phyloP scores from a whole-genome alignment of 2,329 filamentous ascomycete species.

The Fusarium temperatum region DNA sequence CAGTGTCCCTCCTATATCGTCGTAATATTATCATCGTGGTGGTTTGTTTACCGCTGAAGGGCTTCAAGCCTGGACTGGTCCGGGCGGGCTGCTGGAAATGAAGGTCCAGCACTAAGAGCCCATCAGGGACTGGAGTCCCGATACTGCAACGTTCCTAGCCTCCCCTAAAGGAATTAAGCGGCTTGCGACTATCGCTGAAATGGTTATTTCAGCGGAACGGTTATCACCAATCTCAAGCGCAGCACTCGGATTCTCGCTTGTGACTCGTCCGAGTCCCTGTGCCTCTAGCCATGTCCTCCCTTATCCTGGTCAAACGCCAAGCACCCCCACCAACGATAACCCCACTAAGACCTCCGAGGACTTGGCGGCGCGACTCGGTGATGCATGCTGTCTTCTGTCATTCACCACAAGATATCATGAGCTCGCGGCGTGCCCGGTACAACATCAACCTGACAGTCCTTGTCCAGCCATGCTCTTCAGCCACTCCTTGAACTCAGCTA shows the following conservation, averaged over 20 bases:
- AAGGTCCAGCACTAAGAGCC: constrained; percentile 32
- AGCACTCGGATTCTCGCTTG: constrained; percentile 38
- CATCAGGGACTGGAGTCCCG: constrained; percentile 26
- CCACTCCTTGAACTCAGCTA: background rate
- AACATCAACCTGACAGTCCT: background rate
- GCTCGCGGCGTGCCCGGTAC: background rate
- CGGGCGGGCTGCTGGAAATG: constrained; percentile 34
- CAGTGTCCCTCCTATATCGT: constrained; percentile 9
- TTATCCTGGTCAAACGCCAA: constrained; percentile 37
- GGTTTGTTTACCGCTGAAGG: constrained; percentile 20
- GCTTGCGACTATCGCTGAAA: constrained; percentile 31
- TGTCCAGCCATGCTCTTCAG: background rate
- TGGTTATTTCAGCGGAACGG: constrained; percentile 30
- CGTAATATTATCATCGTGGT: constrained; percentile 8
- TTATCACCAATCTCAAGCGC: constrained; percentile 43
- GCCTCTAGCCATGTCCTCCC: constrained; percentile 23
- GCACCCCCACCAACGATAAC: constrained; percentile 39
- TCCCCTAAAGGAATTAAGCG: constrained; percentile 32
- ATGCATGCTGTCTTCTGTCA: constrained; percentile 24
- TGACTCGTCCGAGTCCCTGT: constrained; percentile 35
- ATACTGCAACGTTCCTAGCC: constrained; percentile 20
- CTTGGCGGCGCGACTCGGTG: constrained; percentile 34
- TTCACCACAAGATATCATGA: constrained; percentile 5
- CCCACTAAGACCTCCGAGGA: constrained; percentile 40
- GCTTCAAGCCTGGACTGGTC: constrained; percentile 30